These are phyloP conservation scores for Cryptosporidium viatorum DNA, from an alignment of 169 alveolate genomes.

Conservation along the genomic window DNA sequence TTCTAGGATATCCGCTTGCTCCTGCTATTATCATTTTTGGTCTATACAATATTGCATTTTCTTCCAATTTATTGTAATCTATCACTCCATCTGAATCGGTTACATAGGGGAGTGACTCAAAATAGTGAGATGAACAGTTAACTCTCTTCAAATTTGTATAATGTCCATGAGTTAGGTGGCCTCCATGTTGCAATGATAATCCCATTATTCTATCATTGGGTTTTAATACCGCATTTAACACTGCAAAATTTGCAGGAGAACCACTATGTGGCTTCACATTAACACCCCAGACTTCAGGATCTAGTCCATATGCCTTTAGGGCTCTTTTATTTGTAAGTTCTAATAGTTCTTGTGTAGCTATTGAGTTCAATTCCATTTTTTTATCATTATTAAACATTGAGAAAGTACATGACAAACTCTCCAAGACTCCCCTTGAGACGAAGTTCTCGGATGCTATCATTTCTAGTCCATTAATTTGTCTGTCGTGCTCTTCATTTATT, in stretches of 20 bases:
- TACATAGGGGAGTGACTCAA: slow-evolving; percentile 93
- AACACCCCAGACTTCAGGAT: slow-evolving; percentile 96
- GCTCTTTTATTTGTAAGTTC: slow-evolving; percentile 88
- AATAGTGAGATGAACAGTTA: slow-evolving; percentile 93
- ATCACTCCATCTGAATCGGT: slow-evolving; percentile 90
- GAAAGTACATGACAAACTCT: slow-evolving; percentile 72
- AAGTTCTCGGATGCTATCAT: slow-evolving; percentile 87
- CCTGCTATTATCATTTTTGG: slow-evolving; percentile 92
- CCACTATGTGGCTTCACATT: slow-evolving; percentile 96
- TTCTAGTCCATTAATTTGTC: slow-evolving; percentile 82
- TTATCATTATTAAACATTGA: slow-evolving; percentile 82
- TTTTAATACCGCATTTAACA: slow-evolving; percentile 92
- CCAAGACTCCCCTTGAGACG: slow-evolving; percentile 82
- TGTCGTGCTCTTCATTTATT: slow-evolving; percentile 79
- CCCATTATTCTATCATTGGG: slow-evolving; percentile 97
- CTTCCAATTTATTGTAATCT: slow-evolving; percentile 92
- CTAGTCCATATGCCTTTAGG: slow-evolving; percentile 91
- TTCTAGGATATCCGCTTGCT: slow-evolving; percentile 84
- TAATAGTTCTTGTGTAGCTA: slow-evolving; percentile 79
- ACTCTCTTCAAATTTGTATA: slow-evolving; percentile 90
- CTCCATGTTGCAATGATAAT: slow-evolving; percentile 95
- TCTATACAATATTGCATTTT: slow-evolving; percentile 87
- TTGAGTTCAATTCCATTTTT: slow-evolving; percentile 82
- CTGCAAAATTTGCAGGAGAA: slow-evolving; percentile 97
- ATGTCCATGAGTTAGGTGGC: slow-evolving; percentile 92